Evolutionary conservation across 805 yeast species (phyloP), one percentile per base, ranked within the genome.

Genomic region (Metschnikowia similis): DNA sequence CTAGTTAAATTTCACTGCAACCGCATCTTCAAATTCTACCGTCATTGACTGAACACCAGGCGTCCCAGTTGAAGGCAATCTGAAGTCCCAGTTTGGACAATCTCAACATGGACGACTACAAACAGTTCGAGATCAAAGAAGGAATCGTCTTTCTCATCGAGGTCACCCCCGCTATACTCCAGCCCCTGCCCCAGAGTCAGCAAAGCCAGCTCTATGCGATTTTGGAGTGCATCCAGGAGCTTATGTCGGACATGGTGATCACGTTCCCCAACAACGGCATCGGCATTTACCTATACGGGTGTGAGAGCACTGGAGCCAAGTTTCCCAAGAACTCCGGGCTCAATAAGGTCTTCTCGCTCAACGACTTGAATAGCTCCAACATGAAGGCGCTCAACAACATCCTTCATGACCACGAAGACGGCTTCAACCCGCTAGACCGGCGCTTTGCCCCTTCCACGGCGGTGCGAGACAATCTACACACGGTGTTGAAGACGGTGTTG

Each of bases 241-340:
- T 89, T 34, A 78, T 89, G 67, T 73, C 84, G 3, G 84, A 82
- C 44, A 70, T 88, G 50, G 81, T 86, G 1, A 81, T 86, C 32
- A 75, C 85, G 0, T 66, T 80, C 35, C 88, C 90, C 1, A 72
- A 74, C 41, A 85, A 92, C 1, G 91, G 89, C 0, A 70, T 89
- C 27, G 97, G 96, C 0, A 79, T 90, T 42, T 80, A 83, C 58
- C 61, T 86, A 13, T 81, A 79, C 66, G 81, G 79, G 60, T 78
- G 79, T 64, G 58, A 54, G 46, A 70, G 48, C 48, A 66, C 74
- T 0, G 47, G 59, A 5, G 38, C 47, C 6, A 54, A 57, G 30
- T 54, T 69, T 56, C 66, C 45, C 36, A 64, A 69, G 17, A 54
- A 60, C 11, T 56, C 61, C 0, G 82, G 85, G 0, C 68, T 86